Conservation (phyloP, 2,329 filamentous ascomycete genomes). For the Thermothelomyces thermophilus region DNA sequence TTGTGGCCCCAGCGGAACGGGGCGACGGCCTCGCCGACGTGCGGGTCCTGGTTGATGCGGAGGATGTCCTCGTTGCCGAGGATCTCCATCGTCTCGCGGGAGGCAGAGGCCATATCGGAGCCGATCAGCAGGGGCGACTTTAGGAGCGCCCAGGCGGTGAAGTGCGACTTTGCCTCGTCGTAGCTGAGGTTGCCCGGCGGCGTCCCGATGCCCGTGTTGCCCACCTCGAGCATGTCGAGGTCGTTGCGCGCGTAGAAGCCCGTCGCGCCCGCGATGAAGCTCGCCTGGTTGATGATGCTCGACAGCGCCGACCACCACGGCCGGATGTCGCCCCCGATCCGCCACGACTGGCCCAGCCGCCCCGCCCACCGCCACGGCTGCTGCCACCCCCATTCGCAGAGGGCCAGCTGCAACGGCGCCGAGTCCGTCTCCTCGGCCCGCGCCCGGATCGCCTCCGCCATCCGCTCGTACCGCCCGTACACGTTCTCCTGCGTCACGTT, state of each 20-base stretch:
- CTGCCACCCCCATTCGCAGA: conserved; percentile 17
- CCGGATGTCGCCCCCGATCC: conserved; percentile 11
- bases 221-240: conserved; percentile 16
- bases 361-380: conserved; percentile 11
- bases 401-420: conserved; percentile 4
- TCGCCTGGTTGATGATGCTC: conserved; percentile 14
- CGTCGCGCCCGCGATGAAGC: conserved; percentile 7
- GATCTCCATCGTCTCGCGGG: conserved; percentile 7
- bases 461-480: conserved; percentile 9
- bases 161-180: conserved; percentile 14
- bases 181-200: conserved; percentile 13
- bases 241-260: conserved; percentile 10
- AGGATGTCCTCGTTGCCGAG: conserved; percentile 11
- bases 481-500: conserved; percentile 14
- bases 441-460: conserved; percentile 6
- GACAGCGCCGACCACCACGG: conserved; percentile 13
- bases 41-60: conserved; percentile 12
- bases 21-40: conserved; percentile 6
- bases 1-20: conserved; percentile 8
- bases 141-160: conserved; percentile 14
- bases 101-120: conserved; percentile 5
- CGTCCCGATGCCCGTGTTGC: conserved; percentile 8
- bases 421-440: conserved; percentile 1
- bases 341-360: conserved; percentile 13
- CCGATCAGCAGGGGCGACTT: conserved; percentile 10